These are phyloP conservation scores for Magnolia officinalis DNA, from an alignment of 164 flowering plant species.

Conservation along the genomic window DNA sequence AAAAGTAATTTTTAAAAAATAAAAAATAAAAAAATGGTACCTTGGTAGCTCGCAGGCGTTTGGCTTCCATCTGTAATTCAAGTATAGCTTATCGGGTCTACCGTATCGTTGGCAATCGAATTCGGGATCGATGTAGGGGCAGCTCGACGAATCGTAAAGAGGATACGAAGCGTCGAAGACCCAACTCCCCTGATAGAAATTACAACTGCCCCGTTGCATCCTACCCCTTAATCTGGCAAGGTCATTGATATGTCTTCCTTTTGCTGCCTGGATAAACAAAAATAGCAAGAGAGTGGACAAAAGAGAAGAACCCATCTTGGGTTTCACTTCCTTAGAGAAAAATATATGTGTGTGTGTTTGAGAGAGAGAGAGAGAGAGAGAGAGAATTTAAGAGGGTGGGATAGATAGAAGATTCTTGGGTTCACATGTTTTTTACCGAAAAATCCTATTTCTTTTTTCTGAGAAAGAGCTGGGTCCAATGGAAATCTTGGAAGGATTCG, in stretches of 20 bases:
- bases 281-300: slow-evolving; percentile 11
- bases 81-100: slow-evolving; percentile 64
- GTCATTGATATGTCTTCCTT: slow-evolving; percentile 13
- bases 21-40: slow-evolving; percentile 19
- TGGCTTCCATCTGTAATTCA: slow-evolving; percentile 83
- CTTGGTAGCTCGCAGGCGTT: slow-evolving; percentile 59
- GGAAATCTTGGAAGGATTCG: slow-evolving; percentile 4
- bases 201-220: slow-evolving; percentile 29
- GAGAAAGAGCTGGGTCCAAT: not conserved
- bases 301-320: slow-evolving; percentile 30
- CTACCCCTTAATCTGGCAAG: slow-evolving; percentile 9
- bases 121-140: slow-evolving; percentile 78
- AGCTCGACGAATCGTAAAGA: slow-evolving; percentile 52
- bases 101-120: slow-evolving; percentile 74
- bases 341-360: not conserved
- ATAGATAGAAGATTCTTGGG: not conserved
- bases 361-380: slow-evolving; percentile 3
- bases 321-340: slow-evolving; percentile 9
- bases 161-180: slow-evolving; percentile 65
- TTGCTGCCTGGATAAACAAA: slow-evolving; percentile 15
- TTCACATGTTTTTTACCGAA: not conserved
- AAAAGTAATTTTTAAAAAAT: too few species aligned
- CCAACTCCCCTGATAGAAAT: slow-evolving; percentile 72
- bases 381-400: not conserved
- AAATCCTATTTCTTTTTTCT: not conserved